Percentiles rank a stretch among this genome's conserved stretches.
phyloP scores from a whole-genome alignment of 371 early-diverging fungal genomes.

The Fennellomyces sp. region DNA sequence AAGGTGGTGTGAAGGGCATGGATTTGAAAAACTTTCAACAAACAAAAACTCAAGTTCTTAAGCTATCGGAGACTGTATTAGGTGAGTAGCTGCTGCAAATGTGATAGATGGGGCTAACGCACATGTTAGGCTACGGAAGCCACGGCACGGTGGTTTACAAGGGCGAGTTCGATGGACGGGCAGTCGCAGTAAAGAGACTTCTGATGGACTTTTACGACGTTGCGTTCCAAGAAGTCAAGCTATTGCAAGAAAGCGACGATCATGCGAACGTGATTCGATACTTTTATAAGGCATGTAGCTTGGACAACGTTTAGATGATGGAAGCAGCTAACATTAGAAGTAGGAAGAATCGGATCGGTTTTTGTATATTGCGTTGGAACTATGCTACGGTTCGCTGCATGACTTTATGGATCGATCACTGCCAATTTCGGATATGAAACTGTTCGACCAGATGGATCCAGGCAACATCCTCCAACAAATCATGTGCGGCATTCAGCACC shows the following conservation, averaged over 20 bases:
- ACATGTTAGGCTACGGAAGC: conserved; percentile 83
- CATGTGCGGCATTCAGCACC: conserved; percentile 80
- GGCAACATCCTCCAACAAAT: conserved; percentile 75
- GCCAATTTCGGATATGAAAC: conserved; percentile 27
- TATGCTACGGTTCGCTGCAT: conserved; percentile 81
- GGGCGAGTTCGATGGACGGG: conserved; percentile 87
- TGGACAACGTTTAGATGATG: not conserved
- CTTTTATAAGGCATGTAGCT: conserved; percentile 66
- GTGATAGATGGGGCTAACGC: not conserved
- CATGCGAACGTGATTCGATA: conserved; percentile 98
- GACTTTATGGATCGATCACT: conserved; percentile 57
- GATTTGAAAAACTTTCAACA: conserved; percentile 32
- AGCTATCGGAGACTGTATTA: conserved; percentile 44
- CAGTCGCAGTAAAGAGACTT: conserved; percentile 94
- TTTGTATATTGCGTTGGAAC: conserved; percentile 93
- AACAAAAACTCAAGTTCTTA: conserved; percentile 33
- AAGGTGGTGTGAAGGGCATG: conserved; percentile 14
- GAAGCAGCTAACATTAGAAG: not conserved
- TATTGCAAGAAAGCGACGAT: conserved; percentile 91
- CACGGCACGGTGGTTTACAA: conserved; percentile 97
- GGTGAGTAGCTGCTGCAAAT: conserved; percentile 22
- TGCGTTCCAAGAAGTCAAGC: conserved; percentile 90
- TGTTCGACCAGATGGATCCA: conserved; percentile 45
- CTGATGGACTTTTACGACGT: conserved; percentile 93
- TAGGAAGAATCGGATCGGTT: conserved; percentile 88